Base-by-base conservation (phyloP, 345 rosid genomes). In the Eucalyptus microcorys region DNA sequence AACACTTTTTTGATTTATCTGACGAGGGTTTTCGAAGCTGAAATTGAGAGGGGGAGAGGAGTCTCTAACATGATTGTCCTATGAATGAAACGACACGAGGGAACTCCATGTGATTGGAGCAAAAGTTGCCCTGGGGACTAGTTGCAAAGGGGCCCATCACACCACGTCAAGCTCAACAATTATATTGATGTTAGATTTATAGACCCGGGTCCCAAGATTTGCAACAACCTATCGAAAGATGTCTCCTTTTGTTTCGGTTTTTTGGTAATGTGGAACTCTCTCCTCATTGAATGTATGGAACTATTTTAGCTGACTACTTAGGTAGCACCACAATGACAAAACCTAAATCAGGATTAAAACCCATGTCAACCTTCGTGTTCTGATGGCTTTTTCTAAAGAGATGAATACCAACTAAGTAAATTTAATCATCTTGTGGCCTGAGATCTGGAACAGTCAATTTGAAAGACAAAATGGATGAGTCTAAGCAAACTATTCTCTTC, bases 361-460 rank as follows among this genome's bases (percentile, higher is more conserved):
- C 45, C 83, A 71, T 37, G 26, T 11, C 45, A 10, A 37, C 12
- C 45, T 37, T 8, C 1, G 14, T 37, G 3, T 10, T 19, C 45
- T 0, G 8, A 71, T 3, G 83, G 12, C 45, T 37, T 64, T n/a
- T 71, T 37, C 83, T 37, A 71, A 34, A 10, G 45, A 19, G 27
- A 71, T 37, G 83, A 14, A 40, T 19, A 40, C 7, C 2, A 1
- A 16, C 22, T 3, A 17, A 32, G 34, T 27, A 61, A 30, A 61
- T 30, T 64, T n/a, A 14, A 64, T n/a, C 76, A n/a, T n/a, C 16
- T 64, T n/a, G 40, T 14, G 21, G 76, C 7, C 21, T 1, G 17
- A 61, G 9, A 19, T 30, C 1, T 7, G 1, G 9, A 40, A 6
- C 2, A 1, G 24, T 34, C 24, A 34, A 19, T 24, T 32, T 2